Base-by-base conservation (phyloP, 2,329 filamentous ascomycete genomes). In the Phyllosticta citrichinensis region DNA sequence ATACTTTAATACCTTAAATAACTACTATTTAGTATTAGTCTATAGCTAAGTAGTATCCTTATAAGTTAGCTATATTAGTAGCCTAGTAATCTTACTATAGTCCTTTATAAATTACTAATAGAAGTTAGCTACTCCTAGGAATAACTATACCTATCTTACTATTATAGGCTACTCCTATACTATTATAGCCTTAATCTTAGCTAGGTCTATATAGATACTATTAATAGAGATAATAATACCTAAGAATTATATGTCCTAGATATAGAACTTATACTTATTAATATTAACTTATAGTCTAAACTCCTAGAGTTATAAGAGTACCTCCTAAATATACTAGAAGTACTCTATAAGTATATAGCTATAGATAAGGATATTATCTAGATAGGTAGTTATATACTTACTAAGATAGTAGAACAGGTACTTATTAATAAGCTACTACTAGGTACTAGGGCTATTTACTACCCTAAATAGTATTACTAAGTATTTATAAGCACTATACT, bases 321-420 rank as follows among this genome's bases (percentile, higher is more conserved):
- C 55, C 20, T 62, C 52, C 14, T 25, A 0, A 14, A 65, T 52
- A 50, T 66, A 55, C 22, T 60, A 17, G 2, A 53, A 27, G 57
- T 66, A 64, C 2, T 58, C 20, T 24, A 52, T 10, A 4, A 55
- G 19, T 14, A 55, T 64, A 33, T 54, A 58, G 24, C 40, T 27
- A 17, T 59, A 65, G 22, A 66, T 64, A 55, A 66, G 40, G n/a
- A 66, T 63, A 60, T 66, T 62, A 57, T 65, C 52, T 62, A 65
- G 30, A 53, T 65, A 66, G 10, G 58, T 33, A 24, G 62, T 65
- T 63, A 53, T 60, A 50, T 64, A 61, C n/a, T 62, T 62, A 60
- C 64, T 33, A 22, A 65, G 11, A 55, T 61, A 60, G 3, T 59
- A 24, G 17, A 14, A 55, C 57, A 65, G 52, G 8, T 58, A 52